A percentile compares a stretch with the other conserved stretches of the same genome.
Evolutionary conservation across 768 basidiomycete genomes (phyloP).

Genomic region (Podaxis pistillaris): DNA sequence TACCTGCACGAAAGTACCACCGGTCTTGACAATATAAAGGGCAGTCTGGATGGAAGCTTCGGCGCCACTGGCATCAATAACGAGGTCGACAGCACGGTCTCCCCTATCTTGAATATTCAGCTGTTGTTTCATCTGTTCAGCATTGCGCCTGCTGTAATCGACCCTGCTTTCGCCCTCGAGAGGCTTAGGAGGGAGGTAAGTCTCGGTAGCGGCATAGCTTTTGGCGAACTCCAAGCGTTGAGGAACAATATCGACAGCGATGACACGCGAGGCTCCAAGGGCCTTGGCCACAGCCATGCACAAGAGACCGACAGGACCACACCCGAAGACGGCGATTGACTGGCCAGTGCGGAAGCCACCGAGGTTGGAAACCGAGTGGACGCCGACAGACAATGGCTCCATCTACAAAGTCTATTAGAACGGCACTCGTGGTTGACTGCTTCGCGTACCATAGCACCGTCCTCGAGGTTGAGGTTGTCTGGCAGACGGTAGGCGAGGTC

Average conservation of each 20-base stretch:
- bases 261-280: conserved; percentile 78
- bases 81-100: conserved; percentile 70
- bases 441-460: conserved; percentile 82
- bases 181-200: conserved; percentile 60
- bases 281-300: conserved; percentile 97
- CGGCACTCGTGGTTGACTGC: background rate
- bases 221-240: conserved; percentile 85
- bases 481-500: conserved; percentile 86
- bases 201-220: conserved; percentile 77
- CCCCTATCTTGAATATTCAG: conserved; percentile 76
- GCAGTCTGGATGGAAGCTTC: conserved; percentile 91
- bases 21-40: conserved; percentile 68
- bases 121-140: conserved; percentile 58
- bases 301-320: conserved; percentile 83
- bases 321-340: conserved; percentile 83
- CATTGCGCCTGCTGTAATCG: conserved; percentile 73
- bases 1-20: conserved; percentile 75
- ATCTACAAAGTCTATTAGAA: conserved; percentile 48
- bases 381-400: conserved; percentile 90
- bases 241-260: conserved; percentile 80
- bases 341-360: conserved; percentile 72
- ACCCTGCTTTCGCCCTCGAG: conserved; percentile 63
- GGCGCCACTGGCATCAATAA: conserved; percentile 91
- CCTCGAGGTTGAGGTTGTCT: conserved; percentile 81
- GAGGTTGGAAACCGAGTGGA: conserved; percentile 82